Percentiles rank a stretch among this genome's conserved stretches.
These are phyloP conservation scores for Nepenthes mirabilis DNA, from an alignment of 148 eudicot genomes.

Conservation along the genomic window DNA sequence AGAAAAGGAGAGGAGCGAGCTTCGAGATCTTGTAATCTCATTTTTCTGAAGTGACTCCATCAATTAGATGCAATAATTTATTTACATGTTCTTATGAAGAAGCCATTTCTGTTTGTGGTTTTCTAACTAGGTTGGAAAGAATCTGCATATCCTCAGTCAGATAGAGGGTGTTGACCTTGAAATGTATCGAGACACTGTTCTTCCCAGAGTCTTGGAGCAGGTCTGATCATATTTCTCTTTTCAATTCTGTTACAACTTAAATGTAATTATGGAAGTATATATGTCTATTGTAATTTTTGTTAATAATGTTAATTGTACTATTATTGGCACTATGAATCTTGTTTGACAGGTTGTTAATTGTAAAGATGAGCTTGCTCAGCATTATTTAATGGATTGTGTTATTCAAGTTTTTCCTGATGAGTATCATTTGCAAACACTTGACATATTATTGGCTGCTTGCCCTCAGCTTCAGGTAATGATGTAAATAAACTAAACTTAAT, in stretches of 20 bases:
- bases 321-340: background rate
- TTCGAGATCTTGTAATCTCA: conserved; percentile 86
- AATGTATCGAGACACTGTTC: conserved; percentile 78
- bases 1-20: conserved; percentile 93
- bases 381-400: conserved; percentile 93
- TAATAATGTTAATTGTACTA: background rate
- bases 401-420: conserved; percentile 99
- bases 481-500: too few species aligned
- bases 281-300: background rate
- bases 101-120: conserved; percentile 15
- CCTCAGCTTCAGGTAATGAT: conserved; percentile 84
- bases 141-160: conserved; percentile 95
- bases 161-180: conserved; percentile 97
- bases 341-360: conserved; percentile 66
- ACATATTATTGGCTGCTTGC: conserved; percentile 75
- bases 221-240: conserved; percentile 13
- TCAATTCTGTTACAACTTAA: background rate
- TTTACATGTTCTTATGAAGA: conserved; percentile 5
- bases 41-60: conserved; percentile 27
- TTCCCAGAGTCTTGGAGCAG: conserved; percentile 95
- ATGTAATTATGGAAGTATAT: too few species aligned
- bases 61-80: conserved; percentile 5
- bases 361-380: conserved; percentile 91
- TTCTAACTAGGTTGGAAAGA: conserved; percentile 75
- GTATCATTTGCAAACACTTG: conserved; percentile 96